Percentiles rank a stretch among this genome's conserved stretches.
These are phyloP conservation scores for Alternaria arborescens DNA, from an alignment of 2,329 filamentous ascomycete genomes.

Conservation along the genomic window DNA sequence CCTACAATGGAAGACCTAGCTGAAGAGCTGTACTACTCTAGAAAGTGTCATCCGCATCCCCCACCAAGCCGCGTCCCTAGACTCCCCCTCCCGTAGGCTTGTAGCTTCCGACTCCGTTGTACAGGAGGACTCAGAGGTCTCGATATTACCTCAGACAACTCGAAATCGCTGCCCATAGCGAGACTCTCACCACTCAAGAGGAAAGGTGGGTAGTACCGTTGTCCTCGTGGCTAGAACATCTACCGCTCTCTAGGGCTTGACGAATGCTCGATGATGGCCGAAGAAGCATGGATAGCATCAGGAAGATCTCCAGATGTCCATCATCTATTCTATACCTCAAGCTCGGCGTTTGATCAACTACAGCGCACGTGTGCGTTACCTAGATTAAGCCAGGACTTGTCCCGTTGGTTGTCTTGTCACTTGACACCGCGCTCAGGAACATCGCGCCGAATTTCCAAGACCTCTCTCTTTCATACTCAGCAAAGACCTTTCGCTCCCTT, in stretches of 20 bases:
- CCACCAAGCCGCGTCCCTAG: not conserved
- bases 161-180: constrained; percentile 1
- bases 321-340: constrained; percentile 18
- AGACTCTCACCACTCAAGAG: constrained; percentile 5
- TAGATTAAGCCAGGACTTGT: constrained; percentile 23
- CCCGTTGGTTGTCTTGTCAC: constrained; percentile 14
- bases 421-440: constrained; percentile 10
- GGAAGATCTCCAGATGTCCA: constrained; percentile 13
- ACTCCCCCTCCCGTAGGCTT: constrained; percentile 7
- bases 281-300: constrained; percentile 11
- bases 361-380: constrained; percentile 21
- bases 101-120: constrained; percentile 8
- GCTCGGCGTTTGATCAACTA: constrained; percentile 16
- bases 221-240: constrained; percentile 18
- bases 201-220: constrained; percentile 15
- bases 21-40: constrained; percentile 10
- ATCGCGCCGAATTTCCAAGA: constrained; percentile 13
- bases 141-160: constrained; percentile 20
- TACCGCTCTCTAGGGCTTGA: constrained; percentile 19
- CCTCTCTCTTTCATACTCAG: not conserved
- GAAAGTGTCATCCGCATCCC: constrained; percentile 12
- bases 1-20: not conserved
- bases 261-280: constrained; percentile 6
- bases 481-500: not conserved
- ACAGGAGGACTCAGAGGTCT: not conserved